Evolutionary conservation across 192 early-diverging fungal species (phyloP).

Genomic region (Coemansia sp.): DNA sequence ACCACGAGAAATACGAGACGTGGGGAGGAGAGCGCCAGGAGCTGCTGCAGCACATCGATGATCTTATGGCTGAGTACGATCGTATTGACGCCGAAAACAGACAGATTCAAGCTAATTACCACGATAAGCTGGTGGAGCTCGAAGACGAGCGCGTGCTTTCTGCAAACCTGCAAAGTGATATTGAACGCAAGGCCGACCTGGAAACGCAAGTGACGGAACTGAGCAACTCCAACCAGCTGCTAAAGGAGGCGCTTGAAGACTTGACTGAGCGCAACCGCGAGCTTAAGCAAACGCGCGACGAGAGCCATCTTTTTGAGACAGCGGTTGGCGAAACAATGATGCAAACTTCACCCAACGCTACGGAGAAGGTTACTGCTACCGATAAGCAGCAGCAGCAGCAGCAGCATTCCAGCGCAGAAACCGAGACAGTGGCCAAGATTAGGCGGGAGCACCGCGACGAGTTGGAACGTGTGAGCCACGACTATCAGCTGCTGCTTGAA

Average conservation of each 20-base stretch:
- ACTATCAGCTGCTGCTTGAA: slow-evolving; percentile 18
- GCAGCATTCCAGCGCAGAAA: not conserved
- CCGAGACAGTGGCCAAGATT: slow-evolving; percentile 4
- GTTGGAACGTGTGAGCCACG: slow-evolving; percentile 15
- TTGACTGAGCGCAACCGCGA: slow-evolving; percentile 33
- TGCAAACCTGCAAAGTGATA: not conserved
- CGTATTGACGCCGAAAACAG: slow-evolving; percentile 23
- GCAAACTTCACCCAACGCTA: not conserved
- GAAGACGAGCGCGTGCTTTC: slow-evolving; percentile 9
- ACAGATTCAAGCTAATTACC: slow-evolving; percentile 18
- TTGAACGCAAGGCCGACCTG: slow-evolving; percentile 5
- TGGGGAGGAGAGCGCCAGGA: slow-evolving; percentile 10
- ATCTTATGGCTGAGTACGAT: slow-evolving; percentile 7
- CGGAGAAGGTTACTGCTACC: not conserved
- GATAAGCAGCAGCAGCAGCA: not conserved
- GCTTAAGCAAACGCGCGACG: slow-evolving; percentile 25
- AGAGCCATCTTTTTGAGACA: slow-evolving; percentile 26
- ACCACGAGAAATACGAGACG: slow-evolving; percentile 3
- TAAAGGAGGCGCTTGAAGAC: slow-evolving; percentile 26
- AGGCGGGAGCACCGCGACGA: slow-evolving; percentile 20
- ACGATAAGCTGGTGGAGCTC: slow-evolving; percentile 5
- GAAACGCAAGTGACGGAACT: slow-evolving; percentile 9
- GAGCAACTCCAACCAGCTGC: slow-evolving; percentile 7
- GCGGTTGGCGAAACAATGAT: slow-evolving; percentile 20
- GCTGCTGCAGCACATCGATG: slow-evolving; percentile 13